Evolutionary conservation across 805 yeast species (phyloP), one percentile per base, ranked within the genome.

Genomic region (Naumovozyma castellii): DNA sequence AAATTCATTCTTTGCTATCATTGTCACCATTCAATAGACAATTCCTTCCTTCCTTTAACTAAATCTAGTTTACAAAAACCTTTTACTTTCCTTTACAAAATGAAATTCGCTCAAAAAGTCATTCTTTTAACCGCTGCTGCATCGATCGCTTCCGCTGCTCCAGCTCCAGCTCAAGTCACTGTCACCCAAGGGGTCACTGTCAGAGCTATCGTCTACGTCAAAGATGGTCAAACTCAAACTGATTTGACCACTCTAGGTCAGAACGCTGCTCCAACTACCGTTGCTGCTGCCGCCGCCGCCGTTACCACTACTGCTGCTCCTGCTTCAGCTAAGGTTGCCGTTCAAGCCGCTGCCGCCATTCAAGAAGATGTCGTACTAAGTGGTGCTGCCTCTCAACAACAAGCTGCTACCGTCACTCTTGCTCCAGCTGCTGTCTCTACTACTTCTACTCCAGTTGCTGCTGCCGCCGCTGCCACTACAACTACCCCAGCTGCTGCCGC

Each of bases 161-260:
- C 56, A 30, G 53, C 48, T 28, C 50, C 59, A 31, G 58, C 56
- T 18, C 53, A 37, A 9, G 57, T 56, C 34, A 56, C 60, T 3
- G 32, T 55, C 43, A 57, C 62, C 2, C 36, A 46, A 17, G 43
- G 46, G 14, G 53, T 48, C 20, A 50, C 54, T 5, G 57, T 50
- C n/a, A 46, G 50, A 42, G 61, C 57, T 39, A 22, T 43, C 8
- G 50, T 58, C 4, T 50, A 45, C 44, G 48, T 50, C 17, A 46
- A 53, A 32, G 45, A 53, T 38, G 61, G 59, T 32, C 41, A 45
- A 30, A 45, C 57, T 15, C 32, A 30, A 19, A 57, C 62, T 3
- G 44, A 55, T 15, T 54, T 39, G 43, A 36, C 42, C 18, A 54
- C 60, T 14, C 29, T 41, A 6, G 44, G 39, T 17, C 47, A 36